Evolutionary conservation across 441 rosid species (phyloP).

Genomic region (Melastoma candidum): DNA sequence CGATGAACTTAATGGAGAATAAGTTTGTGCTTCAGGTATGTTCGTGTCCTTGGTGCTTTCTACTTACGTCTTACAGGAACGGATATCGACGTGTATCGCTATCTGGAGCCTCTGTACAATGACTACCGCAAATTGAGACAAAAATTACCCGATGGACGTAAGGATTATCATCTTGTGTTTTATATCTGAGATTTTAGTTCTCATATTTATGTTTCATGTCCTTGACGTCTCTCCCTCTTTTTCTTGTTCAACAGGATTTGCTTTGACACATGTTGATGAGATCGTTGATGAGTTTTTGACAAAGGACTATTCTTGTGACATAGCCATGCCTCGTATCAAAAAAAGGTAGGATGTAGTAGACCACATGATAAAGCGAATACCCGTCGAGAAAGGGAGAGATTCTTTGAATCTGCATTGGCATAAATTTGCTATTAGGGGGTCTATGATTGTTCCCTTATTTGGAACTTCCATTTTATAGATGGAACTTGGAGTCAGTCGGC

Average conservation of each 20-base stretch:
- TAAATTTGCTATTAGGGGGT: not conserved
- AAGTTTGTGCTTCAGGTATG: slow-evolving; percentile 43
- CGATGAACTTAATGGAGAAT: not conserved
- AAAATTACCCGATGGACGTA: slow-evolving; percentile 62
- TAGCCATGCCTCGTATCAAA: slow-evolving; percentile 83
- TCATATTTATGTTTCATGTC: not conserved
- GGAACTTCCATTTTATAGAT: slow-evolving; percentile 28
- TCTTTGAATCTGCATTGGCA: too few relatives aligned
- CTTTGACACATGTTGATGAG: slow-evolving; percentile 76
- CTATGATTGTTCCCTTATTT: not conserved
- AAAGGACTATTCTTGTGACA: slow-evolving; percentile 73
- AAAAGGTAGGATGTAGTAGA: slow-evolving; percentile 36
- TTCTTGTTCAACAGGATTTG: slow-evolving; percentile 29
- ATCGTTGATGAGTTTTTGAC: slow-evolving; percentile 76
- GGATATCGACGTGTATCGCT: slow-evolving; percentile 70
- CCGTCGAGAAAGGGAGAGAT: too few relatives aligned
- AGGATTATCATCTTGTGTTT: slow-evolving; percentile 15
- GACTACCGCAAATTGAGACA: slow-evolving; percentile 75
- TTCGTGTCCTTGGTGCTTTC: slow-evolving; percentile 82
- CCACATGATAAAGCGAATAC: too few relatives aligned
- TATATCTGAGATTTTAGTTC: not conserved
- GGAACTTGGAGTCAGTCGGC: slow-evolving; percentile 71
- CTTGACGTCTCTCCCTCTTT: not conserved
- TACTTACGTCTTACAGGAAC: slow-evolving; percentile 80
- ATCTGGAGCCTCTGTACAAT: slow-evolving; percentile 86